Conservation (phyloP, 148 eudicot genomes). For the Vaccinium corymbosum region DNA sequence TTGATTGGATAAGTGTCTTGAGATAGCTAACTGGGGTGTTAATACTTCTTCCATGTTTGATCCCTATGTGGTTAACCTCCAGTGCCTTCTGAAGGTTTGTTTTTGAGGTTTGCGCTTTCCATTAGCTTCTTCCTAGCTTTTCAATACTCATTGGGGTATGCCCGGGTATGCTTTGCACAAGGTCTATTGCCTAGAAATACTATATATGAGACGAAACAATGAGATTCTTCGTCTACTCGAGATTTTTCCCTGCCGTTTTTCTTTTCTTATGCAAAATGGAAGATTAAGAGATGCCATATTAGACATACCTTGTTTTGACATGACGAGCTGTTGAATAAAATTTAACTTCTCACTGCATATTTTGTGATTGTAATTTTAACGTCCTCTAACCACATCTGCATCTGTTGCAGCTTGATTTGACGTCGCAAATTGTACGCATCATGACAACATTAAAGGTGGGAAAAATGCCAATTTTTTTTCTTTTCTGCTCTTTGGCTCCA, state of each 20-base stretch:
- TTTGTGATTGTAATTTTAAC: not conserved
- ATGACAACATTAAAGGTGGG: slow-evolving; percentile 64
- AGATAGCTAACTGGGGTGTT: not conserved
- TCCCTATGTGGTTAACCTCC: not conserved
- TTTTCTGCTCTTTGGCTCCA: slow-evolving; percentile 1
- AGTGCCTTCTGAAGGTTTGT: not conserved
- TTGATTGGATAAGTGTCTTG: not conserved
- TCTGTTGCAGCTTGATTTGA: slow-evolving; percentile 75
- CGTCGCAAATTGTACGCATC: slow-evolving; percentile 73
- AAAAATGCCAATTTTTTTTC: not conserved
- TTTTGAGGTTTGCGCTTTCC: not conserved
- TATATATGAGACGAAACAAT: not conserved
- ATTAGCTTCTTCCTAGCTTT: not conserved
- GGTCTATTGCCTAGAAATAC: not conserved
- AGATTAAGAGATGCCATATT: not conserved
- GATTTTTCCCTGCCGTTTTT: not conserved
- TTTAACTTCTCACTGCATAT: not conserved
- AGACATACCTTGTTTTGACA: not conserved
- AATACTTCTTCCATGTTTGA: not conserved
- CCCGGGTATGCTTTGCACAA: not conserved
- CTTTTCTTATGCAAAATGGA: not conserved
- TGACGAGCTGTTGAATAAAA: not conserved
- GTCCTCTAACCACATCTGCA: slow-evolving; percentile 14
- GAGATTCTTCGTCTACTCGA: not conserved
- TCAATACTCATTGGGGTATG: not conserved